Evolutionary conservation across 768 basidiomycete genomes (phyloP).

Genomic region (Mycena maculata): DNA sequence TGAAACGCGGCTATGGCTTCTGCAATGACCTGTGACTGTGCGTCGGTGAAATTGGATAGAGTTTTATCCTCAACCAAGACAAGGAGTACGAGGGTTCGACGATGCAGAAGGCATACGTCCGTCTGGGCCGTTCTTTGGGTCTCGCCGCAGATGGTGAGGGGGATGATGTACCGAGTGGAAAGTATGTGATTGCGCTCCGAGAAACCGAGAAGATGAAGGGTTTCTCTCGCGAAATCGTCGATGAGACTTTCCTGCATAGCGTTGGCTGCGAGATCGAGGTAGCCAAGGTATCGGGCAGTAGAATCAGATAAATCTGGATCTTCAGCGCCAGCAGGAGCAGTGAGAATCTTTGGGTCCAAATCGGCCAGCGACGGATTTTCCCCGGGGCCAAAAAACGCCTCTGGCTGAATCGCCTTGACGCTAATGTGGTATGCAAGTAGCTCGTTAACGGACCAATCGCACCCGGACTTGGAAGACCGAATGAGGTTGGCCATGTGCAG

Average conservation of each 20-base stretch:
- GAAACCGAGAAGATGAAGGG: constrained; percentile 42
- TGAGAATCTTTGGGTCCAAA: constrained; percentile 41
- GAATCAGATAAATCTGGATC: constrained; percentile 37
- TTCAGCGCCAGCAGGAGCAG: constrained; percentile 26
- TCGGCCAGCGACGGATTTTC: constrained; percentile 42
- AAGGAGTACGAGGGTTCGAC: constrained; percentile 33
- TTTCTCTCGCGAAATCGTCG: constrained; percentile 39
- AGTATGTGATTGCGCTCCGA: constrained; percentile 28
- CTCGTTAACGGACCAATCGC: constrained; percentile 38
- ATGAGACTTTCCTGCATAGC: constrained; percentile 38
- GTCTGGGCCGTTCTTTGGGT: constrained; percentile 34
- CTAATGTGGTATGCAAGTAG: constrained; percentile 43
- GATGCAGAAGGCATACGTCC: constrained; percentile 44
- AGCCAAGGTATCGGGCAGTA: constrained; percentile 36
- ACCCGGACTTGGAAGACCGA: constrained; percentile 38
- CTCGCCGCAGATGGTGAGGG: constrained; percentile 46
- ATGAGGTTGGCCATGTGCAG: constrained; percentile 39
- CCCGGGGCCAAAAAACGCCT: constrained; percentile 34
- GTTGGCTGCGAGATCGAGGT: constrained; percentile 39
- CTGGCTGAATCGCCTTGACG: constrained; percentile 30
- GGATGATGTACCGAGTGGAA: constrained; percentile 38
- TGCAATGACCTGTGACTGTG: constrained; percentile 43
- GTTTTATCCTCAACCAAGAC: constrained; percentile 42
- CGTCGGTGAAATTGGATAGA: constrained; percentile 30
- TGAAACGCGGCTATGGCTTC: constrained; percentile 48